Conservation (phyloP, 768 basidiomycete species). For the Lentinus brumalis region DNA sequence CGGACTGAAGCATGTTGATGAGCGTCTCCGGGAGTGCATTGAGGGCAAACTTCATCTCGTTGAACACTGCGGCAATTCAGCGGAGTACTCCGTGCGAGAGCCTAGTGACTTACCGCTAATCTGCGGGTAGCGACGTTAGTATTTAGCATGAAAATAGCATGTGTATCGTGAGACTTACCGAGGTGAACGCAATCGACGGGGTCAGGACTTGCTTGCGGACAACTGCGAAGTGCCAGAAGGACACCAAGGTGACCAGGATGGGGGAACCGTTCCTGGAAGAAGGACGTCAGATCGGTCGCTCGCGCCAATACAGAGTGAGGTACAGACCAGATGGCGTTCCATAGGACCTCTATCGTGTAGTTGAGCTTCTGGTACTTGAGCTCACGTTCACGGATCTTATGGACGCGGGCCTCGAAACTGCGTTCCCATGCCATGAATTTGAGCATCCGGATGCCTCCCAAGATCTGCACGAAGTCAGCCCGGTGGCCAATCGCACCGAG, state of each 20-base stretch:
- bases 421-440: slow-evolving; percentile 99
- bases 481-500: background rate
- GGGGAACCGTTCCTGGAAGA: slow-evolving; percentile 44
- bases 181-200: slow-evolving; percentile 82
- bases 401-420: slow-evolving; percentile 76
- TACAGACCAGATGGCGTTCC: slow-evolving; percentile 56
- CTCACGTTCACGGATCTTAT: slow-evolving; percentile 77
- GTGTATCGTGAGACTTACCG: slow-evolving; percentile 31
- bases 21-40: slow-evolving; percentile 89
- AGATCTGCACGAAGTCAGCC: slow-evolving; percentile 44
- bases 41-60: slow-evolving; percentile 85
- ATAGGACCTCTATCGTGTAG: slow-evolving; percentile 75
- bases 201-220: slow-evolving; percentile 68
- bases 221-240: slow-evolving; percentile 68
- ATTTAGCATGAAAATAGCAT: background rate
- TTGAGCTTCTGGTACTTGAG: slow-evolving; percentile 83
- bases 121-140: slow-evolving; percentile 20
- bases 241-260: slow-evolving; percentile 50
- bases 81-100: background rate
- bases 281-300: background rate
- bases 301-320: background rate
- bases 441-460: slow-evolving; percentile 90
- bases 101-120: slow-evolving; percentile 40
- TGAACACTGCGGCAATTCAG: slow-evolving; percentile 57
- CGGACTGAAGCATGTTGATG: slow-evolving; percentile 84